These are phyloP conservation scores for Telopea speciosissima DNA, from an alignment of 177 flowering plant genomes.

Conservation along the genomic window DNA sequence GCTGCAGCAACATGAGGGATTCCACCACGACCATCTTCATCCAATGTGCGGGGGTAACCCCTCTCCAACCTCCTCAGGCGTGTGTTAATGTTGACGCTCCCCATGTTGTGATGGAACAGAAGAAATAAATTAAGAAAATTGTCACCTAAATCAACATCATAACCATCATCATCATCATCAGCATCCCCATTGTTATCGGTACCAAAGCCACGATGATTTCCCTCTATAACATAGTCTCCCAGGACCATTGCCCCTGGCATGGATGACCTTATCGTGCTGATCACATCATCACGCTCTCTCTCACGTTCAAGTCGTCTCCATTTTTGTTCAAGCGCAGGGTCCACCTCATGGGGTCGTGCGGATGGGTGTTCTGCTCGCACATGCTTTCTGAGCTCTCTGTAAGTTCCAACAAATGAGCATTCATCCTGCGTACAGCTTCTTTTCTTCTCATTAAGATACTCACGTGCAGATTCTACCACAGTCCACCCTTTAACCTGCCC, in stretches of 20 bases:
- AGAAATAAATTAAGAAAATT: constrained; percentile 50
- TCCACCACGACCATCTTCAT: constrained; percentile 25
- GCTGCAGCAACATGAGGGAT: constrained; percentile 9
- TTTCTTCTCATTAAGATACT: constrained; percentile 57
- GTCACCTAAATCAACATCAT: constrained; percentile 31
- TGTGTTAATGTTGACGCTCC: constrained; percentile 30
- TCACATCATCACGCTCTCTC: constrained; percentile 64
- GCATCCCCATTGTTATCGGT: constrained; percentile 34
- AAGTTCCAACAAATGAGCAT: constrained; percentile 56
- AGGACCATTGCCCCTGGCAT: constrained; percentile 81
- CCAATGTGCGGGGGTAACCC: constrained; percentile 16
- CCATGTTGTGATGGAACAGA: constrained; percentile 60
- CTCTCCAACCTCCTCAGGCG: constrained; percentile 35
- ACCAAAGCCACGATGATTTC: constrained; percentile 29
- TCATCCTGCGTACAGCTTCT: constrained; percentile 68
- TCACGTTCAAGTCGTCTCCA: constrained; percentile 67
- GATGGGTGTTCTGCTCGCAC: constrained; percentile 56
- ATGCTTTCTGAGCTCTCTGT: constrained; percentile 62
- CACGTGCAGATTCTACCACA: constrained; percentile 64
- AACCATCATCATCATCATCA: constrained; percentile 27
- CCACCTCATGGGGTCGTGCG: constrained; percentile 60
- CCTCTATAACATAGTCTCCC: constrained; percentile 84
- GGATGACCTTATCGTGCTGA: constrained; percentile 72
- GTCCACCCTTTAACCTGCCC: constrained; percentile 87
- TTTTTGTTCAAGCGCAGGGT: constrained; percentile 56